Evolutionary conservation across 2,329 filamentous ascomycete genomes (phyloP).

Genomic region (Diaporthe citrichinensis): DNA sequence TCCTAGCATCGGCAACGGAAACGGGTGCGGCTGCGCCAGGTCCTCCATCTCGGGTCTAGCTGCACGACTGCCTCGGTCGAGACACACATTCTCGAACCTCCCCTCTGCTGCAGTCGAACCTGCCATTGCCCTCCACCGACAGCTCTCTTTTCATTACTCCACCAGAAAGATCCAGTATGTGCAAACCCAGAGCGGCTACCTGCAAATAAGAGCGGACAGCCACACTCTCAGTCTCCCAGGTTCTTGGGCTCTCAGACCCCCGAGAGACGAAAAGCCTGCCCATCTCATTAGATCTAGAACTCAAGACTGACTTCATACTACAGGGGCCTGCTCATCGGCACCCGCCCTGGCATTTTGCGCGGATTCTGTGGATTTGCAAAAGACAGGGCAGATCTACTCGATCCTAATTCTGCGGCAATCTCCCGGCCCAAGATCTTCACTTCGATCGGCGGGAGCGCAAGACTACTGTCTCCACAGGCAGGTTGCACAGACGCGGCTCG

Average conservation of each 20-base stretch:
- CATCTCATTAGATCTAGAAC: not conserved
- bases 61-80: constrained; percentile 32
- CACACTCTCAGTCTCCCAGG: not conserved
- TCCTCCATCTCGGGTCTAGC: constrained; percentile 29
- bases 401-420: constrained; percentile 23
- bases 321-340: constrained; percentile 25
- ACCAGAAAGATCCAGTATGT: constrained; percentile 26
- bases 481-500: constrained; percentile 35
- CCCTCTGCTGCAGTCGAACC: not conserved
- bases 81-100: not conserved
- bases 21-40: constrained; percentile 28
- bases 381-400: constrained; percentile 20
- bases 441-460: constrained; percentile 6
- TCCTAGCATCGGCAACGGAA: constrained; percentile 36
- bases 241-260: not conserved
- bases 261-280: constrained; percentile 4
- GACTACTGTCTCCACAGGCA: constrained; percentile 17
- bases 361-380: constrained; percentile 4
- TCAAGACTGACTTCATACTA: constrained; percentile 25
- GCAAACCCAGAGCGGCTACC: not conserved
- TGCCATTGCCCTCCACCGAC: constrained; percentile 11
- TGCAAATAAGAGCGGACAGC: not conserved
- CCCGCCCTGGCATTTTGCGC: constrained; percentile 20
- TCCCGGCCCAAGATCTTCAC: constrained; percentile 25
- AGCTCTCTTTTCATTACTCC: constrained; percentile 11